phyloP scores from a whole-genome alignment of 306 rosid species.

The Gillenia trifoliata region DNA sequence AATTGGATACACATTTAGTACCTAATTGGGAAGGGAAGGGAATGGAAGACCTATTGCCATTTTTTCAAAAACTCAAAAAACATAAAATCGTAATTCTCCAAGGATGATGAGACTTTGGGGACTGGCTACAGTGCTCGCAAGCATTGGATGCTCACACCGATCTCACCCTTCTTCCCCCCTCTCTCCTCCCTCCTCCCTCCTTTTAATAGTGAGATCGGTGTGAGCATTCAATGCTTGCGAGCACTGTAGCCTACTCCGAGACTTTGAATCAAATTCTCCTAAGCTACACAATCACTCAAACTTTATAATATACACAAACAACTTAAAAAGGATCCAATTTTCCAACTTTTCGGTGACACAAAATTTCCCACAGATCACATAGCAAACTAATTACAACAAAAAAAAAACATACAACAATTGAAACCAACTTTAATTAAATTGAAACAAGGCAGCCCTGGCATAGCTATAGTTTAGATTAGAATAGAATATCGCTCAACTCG shows the following conservation, averaged over 20 bases:
- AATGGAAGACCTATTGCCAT: background rate
- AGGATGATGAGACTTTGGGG: too few relatives aligned
- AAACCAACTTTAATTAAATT: background rate
- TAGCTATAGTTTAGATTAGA: too few relatives aligned
- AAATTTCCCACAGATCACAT: background rate
- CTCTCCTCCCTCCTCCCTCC: too few relatives aligned
- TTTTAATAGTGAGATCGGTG: too few relatives aligned
- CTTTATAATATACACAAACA: background rate
- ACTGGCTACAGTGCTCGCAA: too few relatives aligned
- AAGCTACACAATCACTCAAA: background rate
- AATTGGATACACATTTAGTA: background rate
- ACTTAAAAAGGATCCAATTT: background rate
- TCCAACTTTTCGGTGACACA: background rate
- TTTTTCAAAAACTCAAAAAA: background rate
- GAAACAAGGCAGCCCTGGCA: too few relatives aligned
- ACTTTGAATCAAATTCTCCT: background rate
- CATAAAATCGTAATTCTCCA: background rate
- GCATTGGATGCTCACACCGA: too few relatives aligned
- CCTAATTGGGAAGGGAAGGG: background rate
- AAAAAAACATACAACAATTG: background rate
- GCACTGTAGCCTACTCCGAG: too few relatives aligned
- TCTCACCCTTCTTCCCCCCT: too few relatives aligned
- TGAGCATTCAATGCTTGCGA: too few relatives aligned
- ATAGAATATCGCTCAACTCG: too few relatives aligned
- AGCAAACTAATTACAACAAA: background rate